A percentile compares a stretch with the other conserved stretches of the same genome.
These are phyloP conservation scores for Diaporthe australafricana DNA, from an alignment of 2,329 filamentous ascomycete species.

Conservation along the genomic window DNA sequence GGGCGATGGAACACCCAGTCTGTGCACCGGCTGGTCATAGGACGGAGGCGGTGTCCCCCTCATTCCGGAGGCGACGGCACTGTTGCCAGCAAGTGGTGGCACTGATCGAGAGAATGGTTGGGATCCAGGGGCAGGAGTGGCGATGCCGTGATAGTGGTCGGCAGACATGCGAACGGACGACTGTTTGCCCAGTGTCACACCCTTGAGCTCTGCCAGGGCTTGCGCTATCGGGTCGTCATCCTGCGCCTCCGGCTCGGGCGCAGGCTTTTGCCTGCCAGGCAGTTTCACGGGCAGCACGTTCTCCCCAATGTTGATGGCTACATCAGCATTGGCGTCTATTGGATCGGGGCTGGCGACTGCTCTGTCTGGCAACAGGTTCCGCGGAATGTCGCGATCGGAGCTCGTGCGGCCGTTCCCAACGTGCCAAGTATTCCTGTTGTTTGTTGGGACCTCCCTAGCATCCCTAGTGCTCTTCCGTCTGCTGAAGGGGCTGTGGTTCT, in stretches of 20 bases:
- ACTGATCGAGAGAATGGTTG: slow-evolving; percentile 57
- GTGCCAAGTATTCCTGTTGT: slow-evolving; percentile 73
- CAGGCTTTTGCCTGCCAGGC: slow-evolving; percentile 71
- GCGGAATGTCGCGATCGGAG: slow-evolving; percentile 52
- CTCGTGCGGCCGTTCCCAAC: slow-evolving; percentile 35
- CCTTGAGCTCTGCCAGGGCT: slow-evolving; percentile 92
- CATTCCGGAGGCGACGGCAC: slow-evolving; percentile 65
- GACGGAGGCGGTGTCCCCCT: slow-evolving; percentile 87
- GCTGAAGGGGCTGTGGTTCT: slow-evolving; percentile 87
- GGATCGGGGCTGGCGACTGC: slow-evolving; percentile 77
- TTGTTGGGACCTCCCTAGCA: slow-evolving; percentile 71
- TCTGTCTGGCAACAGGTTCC: slow-evolving; percentile 54
- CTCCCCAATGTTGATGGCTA: slow-evolving; percentile 93
- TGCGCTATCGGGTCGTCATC: slow-evolving; percentile 92
- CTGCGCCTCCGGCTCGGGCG: slow-evolving; percentile 53
- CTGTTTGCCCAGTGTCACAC: slow-evolving; percentile 80
- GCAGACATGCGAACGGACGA: slow-evolving; percentile 88
- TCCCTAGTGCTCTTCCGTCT: slow-evolving; percentile 91
- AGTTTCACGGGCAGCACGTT: slow-evolving; percentile 95
- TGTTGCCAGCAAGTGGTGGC: slow-evolving; percentile 51
- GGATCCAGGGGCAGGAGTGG: slow-evolving; percentile 77
- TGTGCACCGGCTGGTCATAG: slow-evolving; percentile 82
- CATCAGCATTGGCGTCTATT: slow-evolving; percentile 90
- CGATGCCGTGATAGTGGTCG: slow-evolving; percentile 93
- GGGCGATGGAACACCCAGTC: slow-evolving; percentile 88